A percentile compares a stretch with the other conserved stretches of the same genome.
phyloP scores from a whole-genome alignment of 495 filamentous ascomycete species.

The Aspergillus mulundensis region DNA sequence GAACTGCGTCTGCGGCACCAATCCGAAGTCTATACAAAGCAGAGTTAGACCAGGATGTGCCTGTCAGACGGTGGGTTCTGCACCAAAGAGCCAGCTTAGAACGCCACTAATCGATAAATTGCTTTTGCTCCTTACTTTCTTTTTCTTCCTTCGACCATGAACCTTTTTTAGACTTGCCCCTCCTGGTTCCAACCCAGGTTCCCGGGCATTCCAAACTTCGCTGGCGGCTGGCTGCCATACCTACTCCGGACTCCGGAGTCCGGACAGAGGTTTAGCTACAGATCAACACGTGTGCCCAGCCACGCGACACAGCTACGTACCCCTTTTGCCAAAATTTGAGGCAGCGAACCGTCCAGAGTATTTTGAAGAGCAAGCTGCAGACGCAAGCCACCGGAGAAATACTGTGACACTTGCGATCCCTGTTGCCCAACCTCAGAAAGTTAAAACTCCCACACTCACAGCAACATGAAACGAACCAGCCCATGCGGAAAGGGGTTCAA shows the following conservation, averaged over 20 bases:
- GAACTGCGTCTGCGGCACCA: neutral
- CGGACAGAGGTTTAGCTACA: neutral
- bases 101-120: neutral
- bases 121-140: neutral
- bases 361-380: neutral
- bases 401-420: neutral
- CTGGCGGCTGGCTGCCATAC: neutral
- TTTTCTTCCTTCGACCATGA: neutral
- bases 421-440: neutral
- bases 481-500: constrained; percentile 6
- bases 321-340: neutral
- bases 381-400: neutral
- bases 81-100: neutral
- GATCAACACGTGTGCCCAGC: neutral
- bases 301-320: neutral
- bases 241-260: too few relatives aligned
- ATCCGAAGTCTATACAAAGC: neutral
- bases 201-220: neutral
- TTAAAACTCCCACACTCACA: neutral
- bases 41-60: constrained; percentile 2
- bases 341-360: neutral
- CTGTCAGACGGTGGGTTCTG: neutral
- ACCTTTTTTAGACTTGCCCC: neutral
- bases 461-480: neutral
- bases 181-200: neutral